Conservation (phyloP, 495 filamentous ascomycete species). For the Hypoxylon perforatum region DNA sequence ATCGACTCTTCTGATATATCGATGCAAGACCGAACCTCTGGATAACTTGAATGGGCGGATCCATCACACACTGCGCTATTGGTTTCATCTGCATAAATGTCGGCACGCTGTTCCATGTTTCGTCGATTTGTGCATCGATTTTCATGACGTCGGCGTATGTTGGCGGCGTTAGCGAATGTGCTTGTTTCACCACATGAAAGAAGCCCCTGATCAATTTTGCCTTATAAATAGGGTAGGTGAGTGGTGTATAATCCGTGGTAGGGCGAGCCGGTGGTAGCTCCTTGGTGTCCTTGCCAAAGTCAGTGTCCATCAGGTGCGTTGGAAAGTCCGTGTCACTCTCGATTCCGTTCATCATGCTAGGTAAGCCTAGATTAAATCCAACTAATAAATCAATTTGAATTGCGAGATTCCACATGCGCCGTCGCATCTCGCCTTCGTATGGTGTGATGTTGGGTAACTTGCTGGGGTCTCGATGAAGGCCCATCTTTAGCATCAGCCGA, state of each 20-base stretch:
- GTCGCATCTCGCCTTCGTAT: conserved; percentile 66
- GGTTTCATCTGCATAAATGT: conserved; percentile 67
- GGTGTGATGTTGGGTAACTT: conserved; percentile 61
- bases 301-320: conserved; percentile 60
- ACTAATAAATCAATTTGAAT: conserved; percentile 61
- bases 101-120: conserved; percentile 67
- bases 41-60: conserved; percentile 72
- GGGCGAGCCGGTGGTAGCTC: conserved; percentile 58
- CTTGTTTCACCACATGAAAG: conserved; percentile 51
- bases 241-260: conserved; percentile 56
- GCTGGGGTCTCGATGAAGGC: conserved; percentile 65
- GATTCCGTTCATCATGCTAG: conserved; percentile 59
- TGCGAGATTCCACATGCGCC: conserved; percentile 64
- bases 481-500: conserved; percentile 65
- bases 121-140: conserved; percentile 70
- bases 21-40: conserved; percentile 77
- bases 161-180: conserved; percentile 51
- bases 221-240: conserved; percentile 63
- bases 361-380: conserved; percentile 65
- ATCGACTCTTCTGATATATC: conserved; percentile 77
- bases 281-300: conserved; percentile 57
- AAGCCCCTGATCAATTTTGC: conserved; percentile 51
- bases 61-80: conserved; percentile 69
- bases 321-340: conserved; percentile 61
- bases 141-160: conserved; percentile 74